Evolutionary conservation across 805 yeast species (phyloP), one percentile per base, ranked within the genome.

Genomic region (Candida ulmi): DNA sequence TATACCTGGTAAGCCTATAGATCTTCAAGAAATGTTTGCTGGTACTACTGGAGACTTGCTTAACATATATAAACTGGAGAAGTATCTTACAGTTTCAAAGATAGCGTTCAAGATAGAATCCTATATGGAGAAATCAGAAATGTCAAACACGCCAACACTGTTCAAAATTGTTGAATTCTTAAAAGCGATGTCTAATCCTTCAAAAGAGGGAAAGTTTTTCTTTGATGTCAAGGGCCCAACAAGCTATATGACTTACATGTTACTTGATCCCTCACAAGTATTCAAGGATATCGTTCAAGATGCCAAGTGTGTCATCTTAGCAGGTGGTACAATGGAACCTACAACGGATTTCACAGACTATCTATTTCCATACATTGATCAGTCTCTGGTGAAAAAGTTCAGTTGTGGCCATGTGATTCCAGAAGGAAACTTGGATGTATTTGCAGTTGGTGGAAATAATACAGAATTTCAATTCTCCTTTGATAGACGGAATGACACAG

Each of bases 281-380:
- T 87, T 90, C 54, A 66, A 69, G 39, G 80, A 79, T 2, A 67
- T 91, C 3, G 76, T 86, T 0, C 76, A 77, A 3, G 72, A 76
- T 12, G 69, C 88, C 0, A 70, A 70, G 46, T 81, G 90, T 57
- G 83, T 90, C 0, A 66, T 91, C 2, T 57, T 90, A 3, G 93
- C 96, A 2, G 98, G 98, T 27, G 98, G 98, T 12, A 90, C 98
- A 0, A 87, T 88, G 96, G 91, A 85, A 54, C 97, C 97, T 0
- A 67, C 80, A 26, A 54, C 68, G n/a, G 96, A 90, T 47, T 84
- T 80, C 55, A 60, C 72, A 6, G 65, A 76, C n/a, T 75, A 71
- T 45, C 61, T 88, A 28, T 76, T 86, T 36, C 95, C 95, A 0
- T 70, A 74, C 32, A 40, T 83, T 2, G 48, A 67, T 2, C 45